Evolutionary conservation across 148 eudicot genomes (phyloP).

Genomic region (Cornus controversa): DNA sequence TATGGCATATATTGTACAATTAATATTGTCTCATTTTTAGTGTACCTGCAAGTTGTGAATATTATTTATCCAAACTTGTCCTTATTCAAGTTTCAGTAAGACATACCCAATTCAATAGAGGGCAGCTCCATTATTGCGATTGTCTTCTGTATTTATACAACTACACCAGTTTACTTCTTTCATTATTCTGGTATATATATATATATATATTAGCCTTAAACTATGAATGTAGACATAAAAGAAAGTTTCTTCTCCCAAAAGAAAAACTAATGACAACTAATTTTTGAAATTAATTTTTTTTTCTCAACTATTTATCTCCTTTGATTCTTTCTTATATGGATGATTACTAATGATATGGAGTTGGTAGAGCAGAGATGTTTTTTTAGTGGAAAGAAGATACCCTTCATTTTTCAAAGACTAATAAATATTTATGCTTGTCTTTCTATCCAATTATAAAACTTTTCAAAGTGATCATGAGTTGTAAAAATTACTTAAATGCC

Average conservation of each 20-base stretch:
- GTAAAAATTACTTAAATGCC: slow-evolving; percentile 16
- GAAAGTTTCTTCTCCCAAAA: neutral
- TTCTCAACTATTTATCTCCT: neutral
- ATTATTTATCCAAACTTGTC: slow-evolving; percentile 36
- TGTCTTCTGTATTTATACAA: slow-evolving; percentile 39
- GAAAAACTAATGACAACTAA: neutral
- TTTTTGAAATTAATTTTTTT: slow-evolving; percentile 13
- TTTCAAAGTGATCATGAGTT: slow-evolving; percentile 19
- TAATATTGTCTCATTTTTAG: neutral
- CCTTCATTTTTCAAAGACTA: slow-evolving; percentile 5
- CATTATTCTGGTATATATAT: neutral
- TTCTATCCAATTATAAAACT: slow-evolving; percentile 14
- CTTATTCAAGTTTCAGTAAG: slow-evolving; percentile 20
- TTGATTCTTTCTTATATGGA: slow-evolving; percentile 23
- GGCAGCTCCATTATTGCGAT: slow-evolving; percentile 50
- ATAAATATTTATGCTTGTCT: neutral
- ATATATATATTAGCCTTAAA: neutral
- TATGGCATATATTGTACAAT: neutral
- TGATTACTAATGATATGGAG: slow-evolving; percentile 21
- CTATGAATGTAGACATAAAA: neutral
- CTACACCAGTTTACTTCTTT: neutral
- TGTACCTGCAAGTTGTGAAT: slow-evolving; percentile 3
- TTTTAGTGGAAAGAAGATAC: neutral
- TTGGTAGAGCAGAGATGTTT: slow-evolving; percentile 18
- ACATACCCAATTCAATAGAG: slow-evolving; percentile 20